phyloP scores from a whole-genome alignment of 352 stramenopile genomes.

The Ochromonadaceae sp. region DNA sequence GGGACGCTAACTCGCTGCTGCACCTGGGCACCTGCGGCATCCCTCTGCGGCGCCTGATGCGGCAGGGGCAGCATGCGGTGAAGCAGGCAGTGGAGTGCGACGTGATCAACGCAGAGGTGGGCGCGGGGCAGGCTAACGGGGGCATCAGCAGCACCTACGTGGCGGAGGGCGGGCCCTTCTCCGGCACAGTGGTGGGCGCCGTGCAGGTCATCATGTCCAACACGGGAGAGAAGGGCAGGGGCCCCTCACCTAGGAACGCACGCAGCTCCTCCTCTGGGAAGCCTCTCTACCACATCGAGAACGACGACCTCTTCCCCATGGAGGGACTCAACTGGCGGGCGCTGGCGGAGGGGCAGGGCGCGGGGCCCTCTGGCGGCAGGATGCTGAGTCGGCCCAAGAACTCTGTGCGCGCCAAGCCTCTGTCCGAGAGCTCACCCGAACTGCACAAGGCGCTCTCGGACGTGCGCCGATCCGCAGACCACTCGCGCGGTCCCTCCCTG shows the following conservation, averaged over 20 bases:
- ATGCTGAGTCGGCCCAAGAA: slow-evolving; percentile 32
- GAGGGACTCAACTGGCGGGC: slow-evolving; percentile 23
- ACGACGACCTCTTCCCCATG: background rate
- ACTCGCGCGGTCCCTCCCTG: background rate
- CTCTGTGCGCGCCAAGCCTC: slow-evolving; percentile 46
- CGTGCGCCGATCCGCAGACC: background rate
- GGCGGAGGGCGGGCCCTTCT: slow-evolving; percentile 13
- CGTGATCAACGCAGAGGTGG: slow-evolving; percentile 23
- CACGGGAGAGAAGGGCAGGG: slow-evolving; percentile 40
- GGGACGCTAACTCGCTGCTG: slow-evolving; percentile 74
- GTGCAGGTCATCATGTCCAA: slow-evolving; percentile 70
- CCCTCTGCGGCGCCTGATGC: slow-evolving; percentile 61
- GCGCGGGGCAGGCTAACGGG: slow-evolving; percentile 12
- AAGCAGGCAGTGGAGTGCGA: slow-evolving; percentile 66
- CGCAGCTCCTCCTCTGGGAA: slow-evolving; percentile 5
- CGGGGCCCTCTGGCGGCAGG: no score
- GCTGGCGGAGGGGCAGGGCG: background rate
- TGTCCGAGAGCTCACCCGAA: slow-evolving; percentile 53
- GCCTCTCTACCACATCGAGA: slow-evolving; percentile 6
- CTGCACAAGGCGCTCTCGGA: slow-evolving; percentile 39
- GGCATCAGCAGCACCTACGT: slow-evolving; percentile 15
- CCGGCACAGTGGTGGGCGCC: slow-evolving; percentile 37
- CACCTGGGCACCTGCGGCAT: slow-evolving; percentile 58
- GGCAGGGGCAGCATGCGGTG: slow-evolving; percentile 62
- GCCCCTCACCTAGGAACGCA: background rate